phyloP scores from a whole-genome alignment of 805 yeast species.

The Teunomyces pallodes region DNA sequence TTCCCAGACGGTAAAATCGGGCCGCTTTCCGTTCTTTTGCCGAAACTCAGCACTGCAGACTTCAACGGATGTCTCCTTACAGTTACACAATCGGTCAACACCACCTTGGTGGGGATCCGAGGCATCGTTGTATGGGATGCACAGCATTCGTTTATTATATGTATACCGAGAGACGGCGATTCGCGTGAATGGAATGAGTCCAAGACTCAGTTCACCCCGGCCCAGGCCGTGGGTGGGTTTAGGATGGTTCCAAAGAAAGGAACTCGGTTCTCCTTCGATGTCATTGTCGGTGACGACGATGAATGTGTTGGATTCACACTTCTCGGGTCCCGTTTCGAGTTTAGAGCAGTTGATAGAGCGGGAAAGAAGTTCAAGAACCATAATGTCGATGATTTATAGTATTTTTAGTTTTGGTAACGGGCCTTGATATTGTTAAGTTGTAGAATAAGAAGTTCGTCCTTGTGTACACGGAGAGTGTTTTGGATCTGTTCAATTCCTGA shows the following conservation, averaged over 20 bases:
- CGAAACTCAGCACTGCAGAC: conserved; percentile 72
- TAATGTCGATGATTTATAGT: conserved; percentile 55
- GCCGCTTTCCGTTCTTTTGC: conserved; percentile 33
- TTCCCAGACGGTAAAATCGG: conserved; percentile 31
- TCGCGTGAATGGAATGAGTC: conserved; percentile 32
- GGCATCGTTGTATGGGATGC: conserved; percentile 89
- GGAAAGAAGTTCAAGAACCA: conserved; percentile 83
- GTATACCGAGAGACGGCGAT: conserved; percentile 42
- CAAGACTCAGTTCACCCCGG: conserved; percentile 18
- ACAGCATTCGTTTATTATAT: conserved; percentile 65
- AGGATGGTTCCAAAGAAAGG: conserved; percentile 67
- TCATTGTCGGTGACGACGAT: conserved; percentile 29
- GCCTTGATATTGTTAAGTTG: conserved; percentile 15
- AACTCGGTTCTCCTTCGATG: conserved; percentile 55
- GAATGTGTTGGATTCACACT: conserved; percentile 55
- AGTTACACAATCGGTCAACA: conserved; percentile 57
- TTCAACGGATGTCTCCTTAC: conserved; percentile 70
- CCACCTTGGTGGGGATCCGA: conserved; percentile 52
- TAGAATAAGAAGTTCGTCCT: conserved; percentile 21
- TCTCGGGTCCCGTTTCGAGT: conserved; percentile 75
- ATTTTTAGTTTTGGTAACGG: background rate
- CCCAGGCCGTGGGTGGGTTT: conserved; percentile 56
- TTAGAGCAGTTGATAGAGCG: conserved; percentile 76
- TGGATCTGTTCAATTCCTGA: conserved; percentile 12
- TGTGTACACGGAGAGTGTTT: conserved; percentile 11